These are phyloP conservation scores for Aspergillus homomorphus DNA, from an alignment of 495 filamentous ascomycete species.

Conservation along the genomic window DNA sequence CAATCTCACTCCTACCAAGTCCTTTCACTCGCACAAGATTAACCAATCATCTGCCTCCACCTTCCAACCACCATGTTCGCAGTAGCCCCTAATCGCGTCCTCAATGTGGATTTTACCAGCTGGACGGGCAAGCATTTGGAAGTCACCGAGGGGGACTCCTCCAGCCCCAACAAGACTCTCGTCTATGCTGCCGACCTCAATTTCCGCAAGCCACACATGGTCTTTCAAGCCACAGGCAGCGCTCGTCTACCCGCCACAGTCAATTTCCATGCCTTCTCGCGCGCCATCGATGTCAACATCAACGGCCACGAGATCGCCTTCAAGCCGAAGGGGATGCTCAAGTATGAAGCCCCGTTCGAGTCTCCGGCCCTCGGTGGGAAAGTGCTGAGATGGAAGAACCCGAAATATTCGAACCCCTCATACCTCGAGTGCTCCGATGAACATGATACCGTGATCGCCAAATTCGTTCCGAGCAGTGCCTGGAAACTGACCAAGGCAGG, in stretches of 20 bases:
- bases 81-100: background rate
- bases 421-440: constrained; percentile 12
- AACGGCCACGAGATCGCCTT: constrained; percentile 12
- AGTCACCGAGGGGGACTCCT: constrained; percentile 8
- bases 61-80: too few species aligned
- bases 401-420: background rate
- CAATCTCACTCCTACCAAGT: too few species aligned
- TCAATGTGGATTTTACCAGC: constrained; percentile 17
- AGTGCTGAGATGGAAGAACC: constrained; percentile 7
- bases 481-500: constrained; percentile 14
- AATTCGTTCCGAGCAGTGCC: background rate
- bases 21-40: too few species aligned
- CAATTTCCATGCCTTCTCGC: constrained; percentile 13
- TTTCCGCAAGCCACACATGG: constrained; percentile 16
- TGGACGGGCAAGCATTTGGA: constrained; percentile 13
- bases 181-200: constrained; percentile 16
- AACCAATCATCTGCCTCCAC: too few species aligned
- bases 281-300: constrained; percentile 15
- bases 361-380: constrained; percentile 3
- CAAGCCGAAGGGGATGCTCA: background rate
- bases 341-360: constrained; percentile 7
- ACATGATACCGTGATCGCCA: background rate
- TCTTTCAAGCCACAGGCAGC: constrained; percentile 11
- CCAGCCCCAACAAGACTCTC: constrained; percentile 6
- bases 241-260: constrained; percentile 13